Evolutionary conservation across 2,329 filamentous ascomycete species (phyloP), one percentile per base, ranked within the genome.

Genomic region (Leptosphaerulina australis): DNA sequence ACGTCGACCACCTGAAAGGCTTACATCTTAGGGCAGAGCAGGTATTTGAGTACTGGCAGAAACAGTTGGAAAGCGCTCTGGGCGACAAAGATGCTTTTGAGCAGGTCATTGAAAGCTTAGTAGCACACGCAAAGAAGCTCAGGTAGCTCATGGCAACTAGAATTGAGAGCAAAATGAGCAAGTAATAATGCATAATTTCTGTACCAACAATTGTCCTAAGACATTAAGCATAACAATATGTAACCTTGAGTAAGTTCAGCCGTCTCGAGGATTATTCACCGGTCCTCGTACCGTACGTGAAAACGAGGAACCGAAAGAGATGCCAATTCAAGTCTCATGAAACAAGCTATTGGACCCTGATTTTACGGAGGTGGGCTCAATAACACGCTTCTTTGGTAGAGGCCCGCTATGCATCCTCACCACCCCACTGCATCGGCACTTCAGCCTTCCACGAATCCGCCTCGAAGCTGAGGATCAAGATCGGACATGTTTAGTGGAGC

Each of bases 11-110:
- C 58, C 73, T 97, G 6, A 81, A 90, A 66, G 82, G 81, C 9
- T 79, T 92, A 73, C 85, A 90, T 53, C 79, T 78, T n/a, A 80
- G 82, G 17, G 90, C 91, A 3, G 88, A 87, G 46, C 84, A 90
- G 51, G 85, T 92, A 29, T 77, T 97, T 43, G 88, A 91, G 59
- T 96, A 93, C 70, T 97, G 93, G 93, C 82, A 90, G 62, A 89
- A 90, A 77, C 80, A 86, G 63, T 87, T 88, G 44, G 92, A 96
- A 69, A 91, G 91, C 62, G 90, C 93, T 64, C 77, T 96, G 58
- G 90, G 90, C 30, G 93, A 97, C 69, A 87, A 94, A 62, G 93
- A 97, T 70, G 90, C 91, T 2, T 94, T 97, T 71, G 93, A 97
- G 70, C 91, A 91, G 0, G 93, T 97, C 12, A 97, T 97, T 80